Evolutionary conservation across 192 early-diverging fungal genomes (phyloP).

Genomic region (Mortierella alpina): DNA sequence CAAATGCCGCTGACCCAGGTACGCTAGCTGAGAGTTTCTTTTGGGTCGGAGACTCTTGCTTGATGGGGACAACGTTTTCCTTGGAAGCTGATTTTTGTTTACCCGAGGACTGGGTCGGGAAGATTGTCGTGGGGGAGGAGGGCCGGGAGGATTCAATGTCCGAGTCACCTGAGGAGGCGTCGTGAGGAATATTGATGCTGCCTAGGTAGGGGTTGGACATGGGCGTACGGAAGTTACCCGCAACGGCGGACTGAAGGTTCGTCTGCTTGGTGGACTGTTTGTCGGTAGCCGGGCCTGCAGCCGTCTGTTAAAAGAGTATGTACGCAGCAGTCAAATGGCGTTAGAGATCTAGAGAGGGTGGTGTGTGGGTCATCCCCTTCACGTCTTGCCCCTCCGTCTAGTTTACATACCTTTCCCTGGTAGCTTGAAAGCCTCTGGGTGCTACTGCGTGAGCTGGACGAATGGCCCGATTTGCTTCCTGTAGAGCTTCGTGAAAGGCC

Average conservation of each 20-base stretch:
- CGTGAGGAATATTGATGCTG: constrained; percentile 52
- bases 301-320: neutral
- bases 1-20: constrained; percentile 5
- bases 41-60: constrained; percentile 41
- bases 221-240: constrained; percentile 38
- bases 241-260: constrained; percentile 40
- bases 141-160: constrained; percentile 46
- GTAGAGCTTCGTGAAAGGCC: constrained; percentile 46
- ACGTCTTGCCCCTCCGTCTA: neutral
- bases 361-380: too few relatives aligned
- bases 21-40: constrained; percentile 27
- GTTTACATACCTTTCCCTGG: constrained; percentile 34
- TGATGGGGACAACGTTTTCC: constrained; percentile 19
- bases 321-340: neutral
- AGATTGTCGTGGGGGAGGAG: constrained; percentile 37
- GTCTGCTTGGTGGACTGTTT: constrained; percentile 31
- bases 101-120: constrained; percentile 14
- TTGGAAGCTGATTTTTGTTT: constrained; percentile 14
- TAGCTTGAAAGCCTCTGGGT: constrained; percentile 35
- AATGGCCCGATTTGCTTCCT: constrained; percentile 43
- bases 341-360: constrained; percentile 4
- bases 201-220: constrained; percentile 52
- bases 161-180: constrained; percentile 50
- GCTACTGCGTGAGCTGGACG: constrained; percentile 31
- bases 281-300: neutral